A percentile compares a stretch with the other conserved stretches of the same genome.
phyloP scores from a whole-genome alignment of 306 rosid species.

The Vachellia collinsii region DNA sequence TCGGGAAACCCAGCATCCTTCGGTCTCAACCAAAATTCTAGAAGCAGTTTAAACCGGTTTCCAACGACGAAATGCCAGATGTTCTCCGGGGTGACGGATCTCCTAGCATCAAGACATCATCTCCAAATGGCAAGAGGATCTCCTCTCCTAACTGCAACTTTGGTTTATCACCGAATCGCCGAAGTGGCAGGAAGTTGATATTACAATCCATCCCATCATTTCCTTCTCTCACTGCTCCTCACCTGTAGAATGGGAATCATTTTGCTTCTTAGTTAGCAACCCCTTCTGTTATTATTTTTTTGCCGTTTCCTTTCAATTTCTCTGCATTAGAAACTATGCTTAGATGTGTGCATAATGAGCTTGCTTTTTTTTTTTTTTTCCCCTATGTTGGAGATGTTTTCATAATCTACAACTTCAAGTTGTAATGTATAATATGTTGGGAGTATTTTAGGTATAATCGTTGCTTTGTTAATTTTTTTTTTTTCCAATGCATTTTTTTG shows the following conservation, averaged over 20 bases:
- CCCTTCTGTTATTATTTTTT: too few species aligned
- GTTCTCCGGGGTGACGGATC: constrained; percentile 54
- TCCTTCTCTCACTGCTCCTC: constrained; percentile 81
- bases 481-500: neutral
- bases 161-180: constrained; percentile 63
- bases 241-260: constrained; percentile 45
- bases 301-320: constrained; percentile 1
- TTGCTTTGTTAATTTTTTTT: neutral
- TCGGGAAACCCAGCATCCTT: constrained; percentile 56
- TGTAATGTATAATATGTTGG: constrained; percentile 50
- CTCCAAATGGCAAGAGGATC: constrained; percentile 89
- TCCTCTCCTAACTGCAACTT: constrained; percentile 66
- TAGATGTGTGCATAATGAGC: constrained; percentile 43
- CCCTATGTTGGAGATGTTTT: constrained; percentile 35
- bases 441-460: constrained; percentile 14
- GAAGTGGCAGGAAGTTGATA: constrained; percentile 82
- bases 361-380: constrained; percentile 34
- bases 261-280: constrained; percentile 1
- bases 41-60: constrained; percentile 45
- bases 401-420: constrained; percentile 47
- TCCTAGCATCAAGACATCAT: constrained; percentile 67
- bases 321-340: constrained; percentile 28
- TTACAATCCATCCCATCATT: constrained; percentile 84
- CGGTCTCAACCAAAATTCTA: constrained; percentile 53
- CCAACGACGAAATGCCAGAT: constrained; percentile 69